Evolutionary conservation across 768 basidiomycete genomes (phyloP).

Genomic region (Lactifluus piperatus): DNA sequence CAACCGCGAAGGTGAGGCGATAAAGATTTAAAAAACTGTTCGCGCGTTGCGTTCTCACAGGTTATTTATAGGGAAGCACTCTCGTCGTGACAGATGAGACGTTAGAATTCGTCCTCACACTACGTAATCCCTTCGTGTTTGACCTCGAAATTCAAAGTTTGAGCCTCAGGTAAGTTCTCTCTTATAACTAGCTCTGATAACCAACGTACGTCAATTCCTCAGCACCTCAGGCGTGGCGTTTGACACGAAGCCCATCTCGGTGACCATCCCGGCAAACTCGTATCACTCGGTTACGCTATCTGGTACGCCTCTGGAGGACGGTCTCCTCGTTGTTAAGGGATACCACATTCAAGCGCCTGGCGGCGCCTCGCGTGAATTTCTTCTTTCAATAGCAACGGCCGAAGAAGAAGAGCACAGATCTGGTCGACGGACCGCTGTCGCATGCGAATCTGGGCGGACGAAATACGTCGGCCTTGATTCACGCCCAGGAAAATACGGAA

Average conservation of each 20-base stretch:
- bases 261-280: slow-evolving; percentile 65
- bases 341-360: slow-evolving; percentile 72
- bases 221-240: slow-evolving; percentile 81
- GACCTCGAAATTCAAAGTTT: slow-evolving; percentile 82
- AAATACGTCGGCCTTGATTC: slow-evolving; percentile 72
- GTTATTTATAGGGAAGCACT: slow-evolving; percentile 39
- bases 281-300: slow-evolving; percentile 64
- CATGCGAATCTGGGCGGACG: slow-evolving; percentile 58
- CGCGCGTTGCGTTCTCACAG: background rate
- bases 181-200: background rate
- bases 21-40: background rate
- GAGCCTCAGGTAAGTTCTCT: slow-evolving; percentile 55
- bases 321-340: slow-evolving; percentile 65
- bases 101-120: slow-evolving; percentile 70
- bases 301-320: slow-evolving; percentile 56
- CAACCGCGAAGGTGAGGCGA: slow-evolving; percentile 45
- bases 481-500: slow-evolving; percentile 44
- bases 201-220: background rate
- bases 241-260: slow-evolving; percentile 51
- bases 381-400: slow-evolving; percentile 63
- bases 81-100: slow-evolving; percentile 76
- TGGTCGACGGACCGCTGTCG: slow-evolving; percentile 47
- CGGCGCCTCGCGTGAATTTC: slow-evolving; percentile 59
- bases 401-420: slow-evolving; percentile 59
- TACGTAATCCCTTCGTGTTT: slow-evolving; percentile 91